Percentiles rank a stretch among this genome's conserved stretches.
Conservation (phyloP, 2,329 filamentous ascomycete species). For the Lasiodiplodia hormozganensis region DNA sequence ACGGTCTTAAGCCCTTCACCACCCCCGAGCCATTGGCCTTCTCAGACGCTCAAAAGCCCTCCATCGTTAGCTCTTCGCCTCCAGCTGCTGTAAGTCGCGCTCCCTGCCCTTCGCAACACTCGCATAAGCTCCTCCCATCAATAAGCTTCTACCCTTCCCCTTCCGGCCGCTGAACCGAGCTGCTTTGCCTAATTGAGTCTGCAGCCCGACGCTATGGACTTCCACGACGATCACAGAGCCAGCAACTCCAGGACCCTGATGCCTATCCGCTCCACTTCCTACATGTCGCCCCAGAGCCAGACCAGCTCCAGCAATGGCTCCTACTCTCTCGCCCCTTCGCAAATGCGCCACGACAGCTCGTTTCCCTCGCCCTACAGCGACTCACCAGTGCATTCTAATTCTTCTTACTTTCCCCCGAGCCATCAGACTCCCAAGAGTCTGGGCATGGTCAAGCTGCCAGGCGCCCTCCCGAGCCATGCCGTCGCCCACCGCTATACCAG, state of each 20-base stretch:
- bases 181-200: slow-evolving; percentile 26
- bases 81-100: slow-evolving; percentile 25
- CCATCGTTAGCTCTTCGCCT: slow-evolving; percentile 12
- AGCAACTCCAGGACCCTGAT: slow-evolving; percentile 21
- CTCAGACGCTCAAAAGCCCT: background rate
- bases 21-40: slow-evolving; percentile 13
- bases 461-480: slow-evolving; percentile 13
- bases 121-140: slow-evolving; percentile 27
- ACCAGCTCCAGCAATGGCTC: slow-evolving; percentile 24
- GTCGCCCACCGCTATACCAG: slow-evolving; percentile 13
- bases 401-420: slow-evolving; percentile 13
- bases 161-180: slow-evolving; percentile 26
- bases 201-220: slow-evolving; percentile 28
- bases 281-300: slow-evolving; percentile 17
- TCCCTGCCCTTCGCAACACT: slow-evolving; percentile 24
- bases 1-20: slow-evolving; percentile 14
- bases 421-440: slow-evolving; percentile 21
- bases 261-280: slow-evolving; percentile 22
- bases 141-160: slow-evolving; percentile 27
- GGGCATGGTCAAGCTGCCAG: slow-evolving; percentile 3
- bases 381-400: slow-evolving; percentile 16
- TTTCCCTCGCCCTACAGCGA: slow-evolving; percentile 24
- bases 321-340: slow-evolving; percentile 4
- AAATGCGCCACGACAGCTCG: slow-evolving; percentile 20
- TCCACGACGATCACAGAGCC: slow-evolving; percentile 27